These are phyloP conservation scores for Populus hybrid DNA, from an alignment of 441 rosid genomes.

Conservation along the genomic window DNA sequence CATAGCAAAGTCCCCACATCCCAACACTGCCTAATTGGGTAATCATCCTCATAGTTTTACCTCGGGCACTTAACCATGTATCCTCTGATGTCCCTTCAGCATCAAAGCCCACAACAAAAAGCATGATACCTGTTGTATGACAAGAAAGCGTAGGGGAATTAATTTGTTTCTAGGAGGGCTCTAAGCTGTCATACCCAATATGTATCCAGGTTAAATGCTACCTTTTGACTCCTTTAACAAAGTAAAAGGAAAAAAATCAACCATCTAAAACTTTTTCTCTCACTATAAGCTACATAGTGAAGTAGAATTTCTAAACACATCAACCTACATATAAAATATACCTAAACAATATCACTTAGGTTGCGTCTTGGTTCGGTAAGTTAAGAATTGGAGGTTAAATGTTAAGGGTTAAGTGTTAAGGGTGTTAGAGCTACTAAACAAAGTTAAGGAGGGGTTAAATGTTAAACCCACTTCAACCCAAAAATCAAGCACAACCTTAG, in stretches of 20 bases:
- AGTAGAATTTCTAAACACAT: neutral
- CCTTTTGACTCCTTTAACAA: neutral
- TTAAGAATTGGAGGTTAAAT: too few species aligned
- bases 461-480: conserved; percentile 2
- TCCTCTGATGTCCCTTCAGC: conserved; percentile 75
- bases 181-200: neutral
- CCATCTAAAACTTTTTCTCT: neutral
- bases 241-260: neutral
- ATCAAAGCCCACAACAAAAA: conserved; percentile 94
- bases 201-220: neutral
- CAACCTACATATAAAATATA: too few species aligned
- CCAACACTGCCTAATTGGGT: conserved; percentile 20
- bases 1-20: conserved; percentile 25
- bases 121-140: conserved; percentile 88
- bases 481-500: neutral
- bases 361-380: too few species aligned
- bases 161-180: neutral
- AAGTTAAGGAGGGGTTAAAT: too few species aligned
- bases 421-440: too few species aligned
- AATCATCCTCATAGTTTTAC: conserved; percentile 42
- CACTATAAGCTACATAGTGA: too few species aligned
- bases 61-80: conserved; percentile 97
- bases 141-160: conserved; percentile 16
- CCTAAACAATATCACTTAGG: too few species aligned
- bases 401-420: too few species aligned